phyloP scores from a whole-genome alignment of 805 yeast species.

The Starmera amethionina region DNA sequence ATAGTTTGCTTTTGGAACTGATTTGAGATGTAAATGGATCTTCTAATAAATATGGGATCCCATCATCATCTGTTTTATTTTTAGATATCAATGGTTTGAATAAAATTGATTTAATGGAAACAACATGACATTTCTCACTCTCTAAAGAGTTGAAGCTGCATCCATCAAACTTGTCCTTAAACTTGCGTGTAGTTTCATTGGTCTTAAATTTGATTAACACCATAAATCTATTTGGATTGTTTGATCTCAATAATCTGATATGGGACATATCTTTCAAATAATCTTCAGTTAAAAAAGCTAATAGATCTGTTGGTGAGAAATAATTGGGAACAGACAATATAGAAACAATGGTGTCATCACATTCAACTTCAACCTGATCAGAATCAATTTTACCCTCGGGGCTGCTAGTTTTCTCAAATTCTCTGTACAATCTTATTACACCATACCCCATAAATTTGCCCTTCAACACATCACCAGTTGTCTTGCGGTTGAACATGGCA shows the following conservation, averaged over 20 bases:
- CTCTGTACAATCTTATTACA: slow-evolving; percentile 55
- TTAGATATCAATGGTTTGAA: slow-evolving; percentile 15
- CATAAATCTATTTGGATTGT: slow-evolving; percentile 59
- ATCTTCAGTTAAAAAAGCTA: slow-evolving; percentile 70
- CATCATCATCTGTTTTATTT: slow-evolving; percentile 12
- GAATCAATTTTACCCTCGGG: not conserved
- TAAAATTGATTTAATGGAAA: slow-evolving; percentile 41
- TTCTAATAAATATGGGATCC: slow-evolving; percentile 57
- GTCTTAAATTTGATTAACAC: slow-evolving; percentile 67
- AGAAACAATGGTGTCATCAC: slow-evolving; percentile 62
- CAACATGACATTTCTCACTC: slow-evolving; percentile 74
- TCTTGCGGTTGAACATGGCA: not conserved
- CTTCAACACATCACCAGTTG: slow-evolving; percentile 8
- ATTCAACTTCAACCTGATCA: slow-evolving; percentile 22
- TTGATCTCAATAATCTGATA: slow-evolving; percentile 61
- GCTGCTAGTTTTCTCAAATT: slow-evolving; percentile 28
- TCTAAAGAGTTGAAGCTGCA: slow-evolving; percentile 77
- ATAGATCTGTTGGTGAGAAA: slow-evolving; percentile 72
- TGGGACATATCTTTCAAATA: slow-evolving; percentile 50
- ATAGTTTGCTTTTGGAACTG: too few relatives aligned
- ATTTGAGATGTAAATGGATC: slow-evolving; percentile 56
- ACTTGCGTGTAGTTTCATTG: slow-evolving; percentile 44
- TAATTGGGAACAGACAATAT: slow-evolving; percentile 84
- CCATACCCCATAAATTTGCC: slow-evolving; percentile 70
- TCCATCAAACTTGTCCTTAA: slow-evolving; percentile 62